phyloP scores from a whole-genome alignment of 2,329 filamentous ascomycete genomes.

The Aureobasidium vineae region DNA sequence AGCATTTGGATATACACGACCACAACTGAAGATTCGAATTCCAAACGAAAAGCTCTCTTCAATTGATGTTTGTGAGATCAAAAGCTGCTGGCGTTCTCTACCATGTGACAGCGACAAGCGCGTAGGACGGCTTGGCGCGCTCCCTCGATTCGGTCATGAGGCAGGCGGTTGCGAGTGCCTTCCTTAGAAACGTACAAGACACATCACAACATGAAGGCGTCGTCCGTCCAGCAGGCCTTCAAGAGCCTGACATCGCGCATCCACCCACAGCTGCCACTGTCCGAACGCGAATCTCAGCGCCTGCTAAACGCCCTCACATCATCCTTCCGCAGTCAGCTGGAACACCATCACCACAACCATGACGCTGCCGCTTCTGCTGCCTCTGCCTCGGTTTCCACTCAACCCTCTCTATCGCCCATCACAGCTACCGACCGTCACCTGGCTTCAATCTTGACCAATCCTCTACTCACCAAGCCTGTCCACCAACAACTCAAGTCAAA shows the following conservation, averaged over 20 bases:
- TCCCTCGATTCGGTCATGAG: constrained; percentile 9
- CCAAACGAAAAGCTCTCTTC: not conserved
- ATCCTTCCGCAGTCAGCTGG: constrained; percentile 63
- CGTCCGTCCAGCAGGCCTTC: constrained; percentile 46
- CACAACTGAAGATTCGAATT: too few relatives aligned
- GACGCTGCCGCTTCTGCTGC: constrained; percentile 30
- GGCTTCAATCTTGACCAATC: constrained; percentile 52
- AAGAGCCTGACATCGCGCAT: constrained; percentile 55
- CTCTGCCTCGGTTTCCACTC: not conserved
- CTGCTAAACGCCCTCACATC: constrained; percentile 60
- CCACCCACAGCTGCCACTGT: constrained; percentile 53
- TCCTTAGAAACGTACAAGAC: not conserved
- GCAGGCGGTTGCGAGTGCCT: not conserved
- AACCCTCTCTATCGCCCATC: not conserved
- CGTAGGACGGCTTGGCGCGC: not conserved
- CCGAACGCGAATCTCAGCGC: constrained; percentile 57
- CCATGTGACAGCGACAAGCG: constrained; percentile 1
- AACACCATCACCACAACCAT: constrained; percentile 53
- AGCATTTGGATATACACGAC: not conserved
- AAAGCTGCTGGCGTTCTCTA: not conserved
- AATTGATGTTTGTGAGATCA: not conserved
- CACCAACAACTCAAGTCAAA: constrained; percentile 33
- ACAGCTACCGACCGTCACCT: constrained; percentile 47
- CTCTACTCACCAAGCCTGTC: constrained; percentile 42
- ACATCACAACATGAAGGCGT: constrained; percentile 52